Base-by-base conservation (phyloP, 352 stramenopile species). In the Phytophthora litchii region DNA sequence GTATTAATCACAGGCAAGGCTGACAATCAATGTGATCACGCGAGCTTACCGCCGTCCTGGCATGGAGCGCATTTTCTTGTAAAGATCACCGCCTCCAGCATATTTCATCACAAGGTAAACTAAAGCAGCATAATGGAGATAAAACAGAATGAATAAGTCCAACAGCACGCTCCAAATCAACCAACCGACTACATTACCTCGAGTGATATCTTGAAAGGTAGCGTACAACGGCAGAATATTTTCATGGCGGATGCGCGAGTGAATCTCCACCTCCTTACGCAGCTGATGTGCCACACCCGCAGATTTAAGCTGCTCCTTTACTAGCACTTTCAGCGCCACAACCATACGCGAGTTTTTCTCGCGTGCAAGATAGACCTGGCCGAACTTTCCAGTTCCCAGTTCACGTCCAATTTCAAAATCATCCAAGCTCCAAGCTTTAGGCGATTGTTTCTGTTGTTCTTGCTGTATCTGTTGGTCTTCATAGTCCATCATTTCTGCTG, bases 81-180 rank as follows among this genome's bases (percentile, higher is more conserved):
- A 94, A 4, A 94, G 64, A 53, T 94, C 86, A n/a, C 92, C 92
- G 14, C 87, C 84, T 2, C 80, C 70, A 2, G 88, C 89, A 54
- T 92, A 91, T 51, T 97, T 91, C 47, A 97, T 54, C 40, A 97
- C 86, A 32, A 98, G 51, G 52, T 96, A 98, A 4, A 94, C 83
- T 86, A n/a, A n/a, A n/a, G n/a, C n/a, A n/a, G n/a, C n/a, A n/a
- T n/a, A n/a, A n/a, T n/a, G n/a, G n/a, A n/a, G n/a, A n/a, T 4
- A 14, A 29, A 19, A 51, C n/a, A 23, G 29, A 20, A 23, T 4
- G 3, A 20, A 51, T 14, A 14, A 34, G n/a, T n/a, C n/a, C 14
- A 50, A 7, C 20, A 44, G 23, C 38, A 34, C 10, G 2, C 11
- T 51, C 25, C 32, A 64, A 32, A 41, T 0, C 12, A n/a, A n/a